Evolutionary conservation across 1,139 yeast species (phyloP).

Genomic region (Blastobotrys raffinosifermentans): DNA sequence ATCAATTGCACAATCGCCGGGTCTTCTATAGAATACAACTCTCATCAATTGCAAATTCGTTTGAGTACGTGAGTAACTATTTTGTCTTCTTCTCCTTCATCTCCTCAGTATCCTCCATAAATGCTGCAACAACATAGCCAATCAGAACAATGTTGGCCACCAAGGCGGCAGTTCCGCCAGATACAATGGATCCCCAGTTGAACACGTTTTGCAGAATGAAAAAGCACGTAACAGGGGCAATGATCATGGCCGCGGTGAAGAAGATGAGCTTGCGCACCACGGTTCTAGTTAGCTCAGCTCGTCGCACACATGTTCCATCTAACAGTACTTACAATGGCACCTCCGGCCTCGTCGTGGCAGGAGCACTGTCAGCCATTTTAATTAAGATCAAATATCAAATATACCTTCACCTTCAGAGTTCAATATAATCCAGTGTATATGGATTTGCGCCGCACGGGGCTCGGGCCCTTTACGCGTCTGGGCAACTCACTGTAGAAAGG

Average conservation of each 20-base stretch:
- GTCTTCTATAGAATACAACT: too few relatives aligned
- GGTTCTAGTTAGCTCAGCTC: conserved; percentile 34
- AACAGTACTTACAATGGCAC: conserved; percentile 17
- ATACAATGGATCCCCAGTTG: conserved; percentile 55
- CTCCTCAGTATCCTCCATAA: conserved; percentile 62
- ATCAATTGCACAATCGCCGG: too few relatives aligned
- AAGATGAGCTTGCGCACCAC: conserved; percentile 70
- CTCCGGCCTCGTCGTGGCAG: conserved; percentile 11
- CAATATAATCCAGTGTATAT: too few relatives aligned
- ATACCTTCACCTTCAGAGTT: too few relatives aligned
- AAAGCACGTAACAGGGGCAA: conserved; percentile 69
- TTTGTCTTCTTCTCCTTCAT: conserved; percentile 37
- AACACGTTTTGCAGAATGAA: conserved; percentile 48
- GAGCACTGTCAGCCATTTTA: too few relatives aligned
- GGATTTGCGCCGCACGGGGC: too few relatives aligned
- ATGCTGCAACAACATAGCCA: conserved; percentile 82
- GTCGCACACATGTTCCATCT: neutral
- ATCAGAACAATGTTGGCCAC: conserved; percentile 82
- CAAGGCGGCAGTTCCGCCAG: conserved; percentile 88
- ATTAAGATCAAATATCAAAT: too few relatives aligned
- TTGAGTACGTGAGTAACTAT: too few relatives aligned
- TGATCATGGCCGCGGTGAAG: conserved; percentile 86
- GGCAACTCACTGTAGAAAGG: too few relatives aligned
- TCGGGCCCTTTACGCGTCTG: too few relatives aligned
- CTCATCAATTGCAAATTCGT: too few relatives aligned